Base-by-base conservation (phyloP, 1,284 basidiomycete genomes). In the Cryptococcus sp. region DNA sequence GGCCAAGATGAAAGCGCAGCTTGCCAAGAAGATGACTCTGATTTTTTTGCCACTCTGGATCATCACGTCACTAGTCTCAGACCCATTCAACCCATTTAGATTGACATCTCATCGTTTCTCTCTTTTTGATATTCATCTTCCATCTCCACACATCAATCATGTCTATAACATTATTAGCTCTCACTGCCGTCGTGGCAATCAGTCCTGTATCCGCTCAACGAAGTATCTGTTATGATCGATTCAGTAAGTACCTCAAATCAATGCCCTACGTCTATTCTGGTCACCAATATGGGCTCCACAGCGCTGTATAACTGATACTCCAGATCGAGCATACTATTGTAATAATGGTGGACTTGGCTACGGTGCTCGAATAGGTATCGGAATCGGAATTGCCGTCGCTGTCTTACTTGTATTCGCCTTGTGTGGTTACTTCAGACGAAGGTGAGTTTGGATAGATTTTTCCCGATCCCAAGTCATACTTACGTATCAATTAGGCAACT, bases 291-390 rank as follows among this genome's bases (percentile, higher is more conserved):
- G 23, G 23, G 23, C 23, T 23, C 23, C 23, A 23, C 23, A 23
- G 23, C 23, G 23, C 23, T 23, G 23, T 23, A 23, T 23, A 23
- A 23, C 11, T 35, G 23, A 30, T 31, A 23, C 36, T 45, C 32
- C 46, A 65, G 65, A 58, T 30, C 51, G 58, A 4, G n/a, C 51
- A 15, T 65, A 67, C 43, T 62, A 68, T 46, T 66, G 65, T 49
- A 61, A 66, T 47, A 53, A 58, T 32, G 49, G 54, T 33, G 70
- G 70, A 3, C 50, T 76, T 5, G 48, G 56, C 4, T 66, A 64
- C 48, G 73, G 70, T 35, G 72, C 71, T 4, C 57, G 73, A 35
- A 65, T 73, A 43, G 74, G 71, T 55, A 74, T 76, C 45, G 74
- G 73, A 55, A 57, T 74, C 6, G 71, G 70, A 38, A 55, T 75